Base-by-base conservation (phyloP, 768 basidiomycete species). In the Leccinum boreale region DNA sequence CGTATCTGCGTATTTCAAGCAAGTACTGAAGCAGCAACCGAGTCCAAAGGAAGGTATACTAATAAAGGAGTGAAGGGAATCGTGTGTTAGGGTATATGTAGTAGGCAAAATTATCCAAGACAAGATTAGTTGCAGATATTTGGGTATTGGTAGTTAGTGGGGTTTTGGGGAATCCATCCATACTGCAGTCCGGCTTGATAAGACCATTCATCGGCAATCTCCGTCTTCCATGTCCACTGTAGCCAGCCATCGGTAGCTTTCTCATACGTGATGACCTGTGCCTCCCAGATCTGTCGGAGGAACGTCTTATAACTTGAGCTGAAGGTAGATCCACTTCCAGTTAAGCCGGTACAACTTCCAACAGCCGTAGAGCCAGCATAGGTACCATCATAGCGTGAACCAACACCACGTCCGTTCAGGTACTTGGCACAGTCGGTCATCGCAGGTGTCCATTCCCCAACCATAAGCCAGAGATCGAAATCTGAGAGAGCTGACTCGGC, bases 371-470 rank as follows among this genome's bases (percentile, higher is more conserved):
- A 87, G 10, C 89, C 92, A 5, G 80, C 70, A 61, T 73, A 83
- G 6, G 83, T 74, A 28, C 90, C 90, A 57, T 81, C 85, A 62
- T 81, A 86, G 44, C 87, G 76, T 5, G 87, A 78, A 3, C 89
- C 87, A 42, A 77, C 62, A 3, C 90, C 91, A 46, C 91, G 84
- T 3, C 94, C 94, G 62, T 95, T 95, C 49, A 97, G 77, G 47
- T 73, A 75, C 35, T 14, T 65, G 48, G 73, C 73, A 62, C 90
- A 91, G 65, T 92, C 92, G 7, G 83, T 92, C 52, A 80, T 74
- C 2, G 88, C 89, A 3, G 90, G 81, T 1, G 89, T 85, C 86
- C 90, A 97, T 75, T 97, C 94, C 44, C 94, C 93, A 24, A 94
- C 91, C 46, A 94, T 78, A 15, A 84, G 79, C 93, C 91, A 93